Conservation (phyloP, 768 basidiomycete species). For the Lentinula sp. region DNA sequence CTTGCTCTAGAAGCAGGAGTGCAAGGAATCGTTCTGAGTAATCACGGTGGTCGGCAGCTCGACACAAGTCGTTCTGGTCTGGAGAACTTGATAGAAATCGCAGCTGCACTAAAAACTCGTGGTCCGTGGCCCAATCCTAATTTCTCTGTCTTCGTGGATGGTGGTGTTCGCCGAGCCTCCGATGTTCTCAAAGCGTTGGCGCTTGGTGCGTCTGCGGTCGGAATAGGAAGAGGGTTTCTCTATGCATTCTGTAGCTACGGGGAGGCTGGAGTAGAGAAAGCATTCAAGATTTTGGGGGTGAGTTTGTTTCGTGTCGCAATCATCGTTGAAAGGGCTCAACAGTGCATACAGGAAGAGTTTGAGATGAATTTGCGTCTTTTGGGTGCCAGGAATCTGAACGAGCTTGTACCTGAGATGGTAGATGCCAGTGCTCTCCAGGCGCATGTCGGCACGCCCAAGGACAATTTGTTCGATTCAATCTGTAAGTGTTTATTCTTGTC, state of each 20-base stretch:
- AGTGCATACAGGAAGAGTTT: constrained; percentile 75
- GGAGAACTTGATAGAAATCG: constrained; percentile 84
- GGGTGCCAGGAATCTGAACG: constrained; percentile 74
- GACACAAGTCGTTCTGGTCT: constrained; percentile 84
- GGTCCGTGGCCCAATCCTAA: constrained; percentile 70
- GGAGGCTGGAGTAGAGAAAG: constrained; percentile 77
- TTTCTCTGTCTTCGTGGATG: constrained; percentile 88
- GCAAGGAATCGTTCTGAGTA: constrained; percentile 78
- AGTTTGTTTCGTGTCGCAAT: constrained; percentile 13
- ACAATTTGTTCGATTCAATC: constrained; percentile 69
- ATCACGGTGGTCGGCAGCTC: constrained; percentile 77
- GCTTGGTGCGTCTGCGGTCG: constrained; percentile 88
- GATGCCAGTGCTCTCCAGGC: constrained; percentile 65
- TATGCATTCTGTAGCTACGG: constrained; percentile 91
- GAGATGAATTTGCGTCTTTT: constrained; percentile 98
- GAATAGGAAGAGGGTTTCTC: constrained; percentile 80
- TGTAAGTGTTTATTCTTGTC: constrained; percentile 46
- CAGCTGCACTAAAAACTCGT: constrained; percentile 60
- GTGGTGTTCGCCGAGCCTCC: constrained; percentile 86
- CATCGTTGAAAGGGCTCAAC: not conserved
- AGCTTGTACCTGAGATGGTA: constrained; percentile 87
- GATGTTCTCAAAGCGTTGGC: constrained; percentile 88
- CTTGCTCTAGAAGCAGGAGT: constrained; percentile 74
- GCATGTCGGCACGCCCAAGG: constrained; percentile 67
- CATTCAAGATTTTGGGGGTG: constrained; percentile 73